Evolutionary conservation across 225 moss, liverwort and hornwort genomes (phyloP), one percentile per base, ranked within the genome.

Genomic region (Straminergon stramineum): DNA sequence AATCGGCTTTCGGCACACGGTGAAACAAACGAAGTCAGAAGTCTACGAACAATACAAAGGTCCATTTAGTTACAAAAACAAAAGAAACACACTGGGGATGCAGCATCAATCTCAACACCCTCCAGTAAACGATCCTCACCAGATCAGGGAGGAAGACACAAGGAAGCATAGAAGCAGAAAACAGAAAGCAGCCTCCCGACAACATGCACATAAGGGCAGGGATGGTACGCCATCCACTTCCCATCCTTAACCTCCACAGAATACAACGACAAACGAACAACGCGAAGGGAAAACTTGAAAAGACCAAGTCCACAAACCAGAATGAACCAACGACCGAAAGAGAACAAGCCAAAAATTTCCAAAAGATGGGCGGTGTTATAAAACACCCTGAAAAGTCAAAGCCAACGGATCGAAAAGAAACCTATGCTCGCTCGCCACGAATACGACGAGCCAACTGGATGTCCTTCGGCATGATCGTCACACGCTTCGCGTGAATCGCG

Each of bases 1-100:
- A 74, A 74, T 4, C 17, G 6, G 4, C 6, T 17, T 0, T 17
- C 2, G 1, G 7, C 17, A 6, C 2, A 10, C 39, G 13, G 8
- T 13, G 8, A 39, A 24, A 1, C 14, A 8, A 23, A 4, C 24
- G 8, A n/a, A 39, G 24, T 24, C 39, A 23, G 5, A 4, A 69
- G 2, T 4, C 2, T 23, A 1, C 2, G 4, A 4, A 7, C 13
- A 23, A 13, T 14, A 14, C 7, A 2, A 5, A 7, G 39, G 4
- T 0, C 24, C 14, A 2, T 2, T 2, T 7, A 13, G 8, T 23
- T 14, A 0, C 1, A 2, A 3, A 13, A 70, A 23, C 7, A 7
- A 23, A 8, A 4, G 11, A 24, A 23, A 8, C 39, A 8, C 58
- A 9, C 24, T 4, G 8, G 14, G 2, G 5, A 24, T 1, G 4